A percentile compares a stretch with the other conserved stretches of the same genome.
Evolutionary conservation across 306 rosid species (phyloP).

Genomic region (Cicer arietinum): DNA sequence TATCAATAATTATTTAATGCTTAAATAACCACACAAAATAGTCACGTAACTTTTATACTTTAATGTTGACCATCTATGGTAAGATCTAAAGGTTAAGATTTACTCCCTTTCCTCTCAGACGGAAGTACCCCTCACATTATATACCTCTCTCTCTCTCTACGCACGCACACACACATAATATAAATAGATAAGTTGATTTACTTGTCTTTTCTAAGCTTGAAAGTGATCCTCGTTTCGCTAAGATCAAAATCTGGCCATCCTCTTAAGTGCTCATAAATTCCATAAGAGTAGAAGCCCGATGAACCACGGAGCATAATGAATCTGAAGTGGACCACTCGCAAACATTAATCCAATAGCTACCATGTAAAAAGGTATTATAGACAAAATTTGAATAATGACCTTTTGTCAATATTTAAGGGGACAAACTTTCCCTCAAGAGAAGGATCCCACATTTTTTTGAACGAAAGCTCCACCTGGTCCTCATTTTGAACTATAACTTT

Average conservation of each 20-base stretch:
- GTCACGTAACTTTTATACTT: background rate
- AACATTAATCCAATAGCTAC: conserved; percentile 34
- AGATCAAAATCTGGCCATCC: conserved; percentile 88
- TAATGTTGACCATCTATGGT: background rate
- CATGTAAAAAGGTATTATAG: conserved; percentile 31
- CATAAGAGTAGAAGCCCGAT: conserved; percentile 92
- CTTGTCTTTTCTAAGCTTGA: conserved; percentile 88
- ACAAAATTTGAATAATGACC: conserved; percentile 56
- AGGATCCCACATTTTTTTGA: conserved; percentile 83
- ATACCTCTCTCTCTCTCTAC: background rate
- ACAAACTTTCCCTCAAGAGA: conserved; percentile 84
- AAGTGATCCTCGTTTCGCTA: conserved; percentile 82
- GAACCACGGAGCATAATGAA: conserved; percentile 80
- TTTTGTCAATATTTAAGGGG: conserved; percentile 92
- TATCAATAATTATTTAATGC: background rate
- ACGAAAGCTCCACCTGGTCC: conserved; percentile 89
- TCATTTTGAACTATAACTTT: conserved; percentile 80
- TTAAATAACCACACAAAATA: background rate
- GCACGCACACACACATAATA: background rate
- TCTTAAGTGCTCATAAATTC: conserved; percentile 75
- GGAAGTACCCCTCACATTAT: background rate
- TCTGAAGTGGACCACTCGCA: conserved; percentile 55
- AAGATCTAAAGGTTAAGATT: background rate
- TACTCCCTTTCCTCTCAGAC: background rate
- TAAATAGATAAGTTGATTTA: conserved; percentile 27